Base-by-base conservation (phyloP, 2,329 filamentous ascomycete genomes). In the Neocucurbitaria cava region DNA sequence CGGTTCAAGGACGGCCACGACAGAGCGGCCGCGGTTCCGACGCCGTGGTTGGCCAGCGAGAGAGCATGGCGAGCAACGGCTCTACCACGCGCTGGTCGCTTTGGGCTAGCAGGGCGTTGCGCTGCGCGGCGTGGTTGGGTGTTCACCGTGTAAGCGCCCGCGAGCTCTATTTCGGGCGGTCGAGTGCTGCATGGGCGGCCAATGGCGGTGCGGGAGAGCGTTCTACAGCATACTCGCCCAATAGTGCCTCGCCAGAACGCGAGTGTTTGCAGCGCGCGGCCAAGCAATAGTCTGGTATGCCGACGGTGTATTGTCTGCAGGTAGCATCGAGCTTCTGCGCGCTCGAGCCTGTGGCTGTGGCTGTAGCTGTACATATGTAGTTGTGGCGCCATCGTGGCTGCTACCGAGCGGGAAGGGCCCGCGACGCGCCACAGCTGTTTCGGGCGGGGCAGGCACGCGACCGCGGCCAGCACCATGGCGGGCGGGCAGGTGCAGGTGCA, bases 1-100 rank as follows among this genome's bases (percentile, higher is more conserved):
- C 72, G 73, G 70, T 66, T 71, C 66, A 65, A 61, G 49, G 62
- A 50, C 52, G 71, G 73, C 70, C 72, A 75, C 71, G 68, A 72
- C 68, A 69, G 65, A 46, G 54, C 61, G 65, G 54, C 68, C 65
- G 40, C 44, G 47, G 44, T 46, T 58, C 30, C 36, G 42, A 24
- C 36, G 43, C 31, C 31, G 40, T 72, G 70, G 66, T 74, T 75
- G 73, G 73, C 62, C 58, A 45, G 52, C 26, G 21, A 33, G 42
- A 50, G 49, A 45, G 52, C 53, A 53, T 54, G 41, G 61, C 21
- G 48, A 54, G 50, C 59, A 66, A 56, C 57, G 52, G 57, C 40
- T 56, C 44, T 59, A 56, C 49, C 56, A 52, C 40, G 59, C 52
- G 61, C 61, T 61, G 62, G 41, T 59, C 47, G 49, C 26, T 62